These are phyloP conservation scores for Fusarium musae DNA, from an alignment of 2,329 filamentous ascomycete species.

Conservation along the genomic window DNA sequence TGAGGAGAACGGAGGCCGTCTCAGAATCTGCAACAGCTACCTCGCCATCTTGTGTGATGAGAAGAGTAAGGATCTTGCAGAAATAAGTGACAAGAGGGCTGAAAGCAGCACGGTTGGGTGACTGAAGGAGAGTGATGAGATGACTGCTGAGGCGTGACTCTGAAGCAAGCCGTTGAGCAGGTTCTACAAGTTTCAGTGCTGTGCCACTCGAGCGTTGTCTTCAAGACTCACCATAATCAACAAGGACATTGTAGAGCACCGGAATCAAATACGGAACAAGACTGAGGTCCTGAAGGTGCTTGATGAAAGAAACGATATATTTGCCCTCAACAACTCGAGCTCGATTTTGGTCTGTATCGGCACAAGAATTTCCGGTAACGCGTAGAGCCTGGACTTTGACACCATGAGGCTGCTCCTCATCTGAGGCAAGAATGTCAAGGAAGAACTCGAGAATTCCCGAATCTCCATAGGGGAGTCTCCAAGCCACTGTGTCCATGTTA, in stretches of 20 bases:
- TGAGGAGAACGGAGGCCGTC: constrained; percentile 62
- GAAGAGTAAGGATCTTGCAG: constrained; percentile 66
- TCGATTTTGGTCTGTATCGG: constrained; percentile 71
- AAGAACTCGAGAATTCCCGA: constrained; percentile 69
- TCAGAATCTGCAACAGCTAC: constrained; percentile 54
- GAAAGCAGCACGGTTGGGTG: constrained; percentile 55
- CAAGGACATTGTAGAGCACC: constrained; percentile 70
- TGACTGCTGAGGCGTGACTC: constrained; percentile 61
- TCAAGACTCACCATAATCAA: constrained; percentile 66
- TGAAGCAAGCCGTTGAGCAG: constrained; percentile 66
- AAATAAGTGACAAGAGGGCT: constrained; percentile 61
- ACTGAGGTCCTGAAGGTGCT: constrained; percentile 58
- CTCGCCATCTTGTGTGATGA: constrained; percentile 65
- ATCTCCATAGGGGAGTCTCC: constrained; percentile 66
- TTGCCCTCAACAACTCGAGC: constrained; percentile 63
- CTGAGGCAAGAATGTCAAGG: constrained; percentile 56
- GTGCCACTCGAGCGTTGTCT: background rate
- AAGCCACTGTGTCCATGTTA: constrained; percentile 56
- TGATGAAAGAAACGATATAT: constrained; percentile 59
- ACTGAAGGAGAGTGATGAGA: constrained; percentile 61
- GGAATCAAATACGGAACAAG: constrained; percentile 65
- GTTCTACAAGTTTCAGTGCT: constrained; percentile 54
- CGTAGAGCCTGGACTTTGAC: constrained; percentile 67
- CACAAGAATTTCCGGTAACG: constrained; percentile 70
- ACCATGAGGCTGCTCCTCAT: constrained; percentile 51